Evolutionary conservation across 2,329 filamentous ascomycete genomes (phyloP).

Genomic region (Calonectria montana): DNA sequence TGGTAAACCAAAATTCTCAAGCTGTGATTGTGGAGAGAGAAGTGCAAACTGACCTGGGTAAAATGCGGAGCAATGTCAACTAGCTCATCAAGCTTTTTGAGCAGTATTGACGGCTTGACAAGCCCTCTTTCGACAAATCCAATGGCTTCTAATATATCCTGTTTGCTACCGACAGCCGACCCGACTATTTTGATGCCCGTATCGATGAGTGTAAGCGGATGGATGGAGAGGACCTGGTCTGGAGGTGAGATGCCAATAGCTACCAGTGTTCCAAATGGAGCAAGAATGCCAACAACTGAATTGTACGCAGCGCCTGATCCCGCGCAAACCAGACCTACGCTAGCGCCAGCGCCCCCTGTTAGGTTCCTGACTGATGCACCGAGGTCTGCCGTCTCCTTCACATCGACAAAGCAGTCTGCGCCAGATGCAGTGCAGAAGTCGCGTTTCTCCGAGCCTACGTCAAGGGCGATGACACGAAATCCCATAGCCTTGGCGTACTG

Average conservation of each 20-base stretch:
- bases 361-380: conserved; percentile 5
- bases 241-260: conserved; percentile 52
- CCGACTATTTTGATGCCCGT: conserved; percentile 50
- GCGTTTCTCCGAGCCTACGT: conserved; percentile 47
- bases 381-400: conserved; percentile 25
- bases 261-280: conserved; percentile 51
- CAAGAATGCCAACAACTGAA: conserved; percentile 41
- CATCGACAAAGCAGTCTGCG: conserved; percentile 53
- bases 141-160: conserved; percentile 54
- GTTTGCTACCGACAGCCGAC: conserved; percentile 49
- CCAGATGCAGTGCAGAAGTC: conserved; percentile 42
- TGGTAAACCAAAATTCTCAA: background rate
- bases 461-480: conserved; percentile 52
- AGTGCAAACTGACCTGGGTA: background rate
- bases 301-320: conserved; percentile 48
- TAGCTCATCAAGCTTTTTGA: background rate
- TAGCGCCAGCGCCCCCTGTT: conserved; percentile 32
- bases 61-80: background rate
- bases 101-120: conserved; percentile 25
- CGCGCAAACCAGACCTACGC: conserved; percentile 47
- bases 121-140: conserved; percentile 48
- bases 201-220: conserved; percentile 50
- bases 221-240: conserved; percentile 40
- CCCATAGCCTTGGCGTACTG: conserved; percentile 56
- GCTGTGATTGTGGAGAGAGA: background rate